Percentiles rank a stretch among this genome's conserved stretches.
These are phyloP conservation scores for Stephanodiscus minutulus DNA, from an alignment of 108 stramenopile species.

Conservation along the genomic window DNA sequence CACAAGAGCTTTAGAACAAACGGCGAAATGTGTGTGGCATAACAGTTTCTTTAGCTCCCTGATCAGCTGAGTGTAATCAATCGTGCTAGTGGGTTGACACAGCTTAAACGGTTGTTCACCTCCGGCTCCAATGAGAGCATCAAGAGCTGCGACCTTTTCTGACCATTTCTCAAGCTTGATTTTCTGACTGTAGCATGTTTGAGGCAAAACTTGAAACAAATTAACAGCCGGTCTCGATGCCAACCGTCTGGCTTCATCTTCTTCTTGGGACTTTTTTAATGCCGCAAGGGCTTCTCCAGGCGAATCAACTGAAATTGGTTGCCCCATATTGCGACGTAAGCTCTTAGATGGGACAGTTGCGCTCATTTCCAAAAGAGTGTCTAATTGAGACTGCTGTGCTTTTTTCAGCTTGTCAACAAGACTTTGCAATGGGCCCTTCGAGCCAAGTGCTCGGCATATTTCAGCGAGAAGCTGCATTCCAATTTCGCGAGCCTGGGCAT, in stretches of 20 bases:
- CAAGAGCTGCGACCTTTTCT: conserved; percentile 84
- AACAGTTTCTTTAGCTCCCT: conserved; percentile 73
- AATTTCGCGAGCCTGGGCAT: conserved; percentile 76
- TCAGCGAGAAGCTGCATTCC: conserved; percentile 80
- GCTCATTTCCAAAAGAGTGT: conserved; percentile 54
- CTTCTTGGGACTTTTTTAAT: conserved; percentile 58
- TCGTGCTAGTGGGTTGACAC: conserved; percentile 50
- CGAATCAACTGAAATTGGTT: conserved; percentile 18
- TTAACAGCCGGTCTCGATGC: conserved; percentile 71
- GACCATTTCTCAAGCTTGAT: conserved; percentile 80
- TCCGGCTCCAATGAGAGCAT: conserved; percentile 67
- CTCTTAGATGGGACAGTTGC: conserved; percentile 38
- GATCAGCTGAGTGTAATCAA: conserved; percentile 75
- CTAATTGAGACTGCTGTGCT: conserved; percentile 75
- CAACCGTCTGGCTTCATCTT: conserved; percentile 61
- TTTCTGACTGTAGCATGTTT: conserved; percentile 70
- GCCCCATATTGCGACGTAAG: conserved; percentile 44
- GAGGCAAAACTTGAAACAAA: conserved; percentile 57
- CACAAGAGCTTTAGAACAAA: conserved; percentile 70
- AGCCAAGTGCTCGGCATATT: conserved; percentile 80
- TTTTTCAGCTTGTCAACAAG: conserved; percentile 74
- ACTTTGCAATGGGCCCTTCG: conserved; percentile 62
- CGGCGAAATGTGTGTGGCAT: conserved; percentile 84
- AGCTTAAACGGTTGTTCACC: conserved; percentile 89
- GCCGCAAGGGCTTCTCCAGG: conserved; percentile 63